Base-by-base conservation (phyloP, 495 filamentous ascomycete genomes). In the Aspergillus conjunctus region DNA sequence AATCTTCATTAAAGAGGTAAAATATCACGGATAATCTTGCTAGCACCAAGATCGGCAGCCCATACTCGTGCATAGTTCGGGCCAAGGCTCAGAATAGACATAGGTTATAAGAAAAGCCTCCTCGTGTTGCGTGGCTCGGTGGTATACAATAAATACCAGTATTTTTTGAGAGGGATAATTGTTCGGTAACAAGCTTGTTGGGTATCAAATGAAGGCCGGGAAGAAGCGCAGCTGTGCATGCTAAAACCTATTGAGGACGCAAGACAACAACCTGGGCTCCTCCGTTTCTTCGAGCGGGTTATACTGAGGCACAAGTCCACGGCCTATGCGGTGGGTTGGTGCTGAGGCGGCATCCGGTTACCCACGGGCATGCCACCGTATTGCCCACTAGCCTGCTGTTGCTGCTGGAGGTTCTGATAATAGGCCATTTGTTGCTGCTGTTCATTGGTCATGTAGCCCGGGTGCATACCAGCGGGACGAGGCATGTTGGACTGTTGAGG, bases 361-460 rank as follows among this genome's bases (percentile, higher is more conserved):
- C 79, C 77, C 18, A 83, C 81, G 18, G 82, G 81, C 79, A 85
- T 83, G 43, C 75, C 77, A 26, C 80, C 73, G 58, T 85, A 85
- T 65, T 83, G 81, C 53, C 77, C 81, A 64, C 79, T 71, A 39
- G 81, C 81, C 67, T 81, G 78, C 67, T 81, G 80, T 68, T 81
- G 78, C 69, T 83, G 80, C 63, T 83, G 80, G 60, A 84, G 77
- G 63, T 81, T 80, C 62, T 83, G 79, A 59, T 84, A 82, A 69
- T 84, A 84, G 43, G 80, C 81, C 75, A 83, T 81, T 66, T 82
- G 79, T 67, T 84, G 81, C 56, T 85, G 82, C 62, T 85, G 79
- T 62, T 82, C 80, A 12, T 77, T 79, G 63, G 82, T 82, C 77
- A 84, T 84, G 65, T 81, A 81, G 51, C 78, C 77, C 11, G 75